These are phyloP conservation scores for Phycomyces blakesleeanus DNA, from an alignment of 192 early-diverging fungal species.

Conservation along the genomic window DNA sequence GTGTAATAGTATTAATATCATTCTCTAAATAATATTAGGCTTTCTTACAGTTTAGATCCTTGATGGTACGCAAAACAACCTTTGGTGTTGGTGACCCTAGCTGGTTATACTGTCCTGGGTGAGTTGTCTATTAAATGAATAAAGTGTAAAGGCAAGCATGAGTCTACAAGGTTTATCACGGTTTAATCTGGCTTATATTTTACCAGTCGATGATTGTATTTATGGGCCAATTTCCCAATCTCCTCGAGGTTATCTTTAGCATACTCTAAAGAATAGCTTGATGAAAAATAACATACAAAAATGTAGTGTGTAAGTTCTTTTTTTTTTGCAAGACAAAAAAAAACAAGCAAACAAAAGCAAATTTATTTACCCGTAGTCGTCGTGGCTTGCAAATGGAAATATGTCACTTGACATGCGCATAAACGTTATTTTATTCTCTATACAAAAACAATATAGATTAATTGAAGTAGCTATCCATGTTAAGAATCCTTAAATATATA, in stretches of 20 bases:
- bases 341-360: too few relatives aligned
- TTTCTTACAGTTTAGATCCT: slow-evolving; percentile 32
- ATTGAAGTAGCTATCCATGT: background rate
- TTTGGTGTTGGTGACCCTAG: slow-evolving; percentile 33
- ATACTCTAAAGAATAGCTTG: slow-evolving; percentile 35
- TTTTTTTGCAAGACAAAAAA: too few relatives aligned
- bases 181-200: background rate
- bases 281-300: too few relatives aligned
- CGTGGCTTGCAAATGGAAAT: slow-evolving; percentile 48
- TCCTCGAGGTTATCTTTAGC: slow-evolving; percentile 32
- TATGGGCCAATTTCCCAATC: slow-evolving; percentile 35
- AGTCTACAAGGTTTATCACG: background rate
- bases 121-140: slow-evolving; percentile 32
- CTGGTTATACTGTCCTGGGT: slow-evolving; percentile 51
- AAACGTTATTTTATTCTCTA: slow-evolving; percentile 41
- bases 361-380: slow-evolving; percentile 32
- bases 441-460: background rate
- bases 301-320: too few relatives aligned
- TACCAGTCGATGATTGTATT: slow-evolving; percentile 41
- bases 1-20: background rate
- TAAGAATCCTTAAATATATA: background rate
- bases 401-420: slow-evolving; percentile 47
- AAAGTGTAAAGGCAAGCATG: too few relatives aligned
- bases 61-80: slow-evolving; percentile 36
- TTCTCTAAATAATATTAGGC: too few relatives aligned